Conservation (phyloP, 176 grass and related monocot species). For the Typha latifolia region DNA sequence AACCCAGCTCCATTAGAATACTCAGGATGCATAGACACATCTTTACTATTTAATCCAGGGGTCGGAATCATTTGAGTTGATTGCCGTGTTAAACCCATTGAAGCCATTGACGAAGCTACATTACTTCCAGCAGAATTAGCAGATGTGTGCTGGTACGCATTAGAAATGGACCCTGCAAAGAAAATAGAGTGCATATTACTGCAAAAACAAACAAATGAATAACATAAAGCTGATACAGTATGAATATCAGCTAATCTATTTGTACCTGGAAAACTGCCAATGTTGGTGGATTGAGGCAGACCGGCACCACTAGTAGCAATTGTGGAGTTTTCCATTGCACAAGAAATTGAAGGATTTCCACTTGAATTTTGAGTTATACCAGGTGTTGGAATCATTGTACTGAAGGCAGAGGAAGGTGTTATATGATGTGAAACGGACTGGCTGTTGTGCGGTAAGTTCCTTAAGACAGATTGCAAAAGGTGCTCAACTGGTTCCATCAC, state of each 20-base stretch:
- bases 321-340: constrained; percentile 45
- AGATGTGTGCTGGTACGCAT: constrained; percentile 57
- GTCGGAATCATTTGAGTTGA: constrained; percentile 89
- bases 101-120: constrained; percentile 37
- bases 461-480: constrained; percentile 46
- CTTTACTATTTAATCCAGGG: constrained; percentile 76
- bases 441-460: constrained; percentile 25
- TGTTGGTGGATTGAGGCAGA: constrained; percentile 47
- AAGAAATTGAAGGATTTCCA: constrained; percentile 46
- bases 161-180: constrained; percentile 50
- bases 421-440: constrained; percentile 23
- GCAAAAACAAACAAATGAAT: constrained; percentile 4
- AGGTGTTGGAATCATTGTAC: constrained; percentile 93
- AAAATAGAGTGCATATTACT: constrained; percentile 20
- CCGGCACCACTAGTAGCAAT: constrained; percentile 33
- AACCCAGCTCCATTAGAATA: constrained; percentile 78
- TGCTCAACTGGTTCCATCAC: constrained; percentile 44
- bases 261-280: constrained; percentile 42
- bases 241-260: constrained; percentile 21
- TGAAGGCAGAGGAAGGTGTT: constrained; percentile 53
- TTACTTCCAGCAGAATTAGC: constrained; percentile 52
- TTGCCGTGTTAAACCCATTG: constrained; percentile 52
- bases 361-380: constrained; percentile 53
- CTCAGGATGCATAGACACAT: constrained; percentile 48
- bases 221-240: background rate